A percentile compares a stretch with the other conserved stretches of the same genome.
Conservation (phyloP, 495 filamentous ascomycete species). For the Bathelium albidoporum region DNA sequence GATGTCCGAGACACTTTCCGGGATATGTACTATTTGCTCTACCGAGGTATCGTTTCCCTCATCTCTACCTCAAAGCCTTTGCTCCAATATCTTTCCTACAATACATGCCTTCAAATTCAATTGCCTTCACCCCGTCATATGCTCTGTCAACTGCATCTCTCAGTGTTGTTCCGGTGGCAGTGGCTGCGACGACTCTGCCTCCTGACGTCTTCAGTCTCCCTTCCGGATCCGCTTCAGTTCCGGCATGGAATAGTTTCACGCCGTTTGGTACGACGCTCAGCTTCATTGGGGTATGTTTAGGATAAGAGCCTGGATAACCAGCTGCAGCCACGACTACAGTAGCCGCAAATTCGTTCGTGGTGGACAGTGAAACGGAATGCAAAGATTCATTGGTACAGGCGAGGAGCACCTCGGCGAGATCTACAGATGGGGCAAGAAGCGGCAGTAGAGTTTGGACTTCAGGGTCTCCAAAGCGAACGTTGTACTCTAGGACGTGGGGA, state of each 20-base stretch:
- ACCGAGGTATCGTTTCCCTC: no score
- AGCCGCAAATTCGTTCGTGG: constrained; percentile 60
- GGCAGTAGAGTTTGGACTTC: constrained; percentile 90
- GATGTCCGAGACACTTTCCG: no score
- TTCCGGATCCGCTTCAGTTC: constrained; percentile 53
- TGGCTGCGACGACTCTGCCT: constrained; percentile 85
- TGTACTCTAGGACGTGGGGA: constrained; percentile 89
- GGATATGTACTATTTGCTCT: no score
- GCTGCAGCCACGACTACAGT: constrained; percentile 91
- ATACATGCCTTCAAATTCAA: constrained; percentile 84
- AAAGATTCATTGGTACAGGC: constrained; percentile 73
- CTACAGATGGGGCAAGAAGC: constrained; percentile 58
- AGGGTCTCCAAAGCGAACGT: constrained; percentile 91
- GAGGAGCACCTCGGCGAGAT: constrained; percentile 83
- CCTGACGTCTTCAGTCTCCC: constrained; percentile 63
- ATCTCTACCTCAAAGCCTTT: constrained; percentile 20
- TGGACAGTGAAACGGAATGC: constrained; percentile 54
- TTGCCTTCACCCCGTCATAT: constrained; percentile 66
- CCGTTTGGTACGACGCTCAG: constrained; percentile 36
- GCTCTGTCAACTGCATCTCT: constrained; percentile 74
- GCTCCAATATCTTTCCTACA: constrained; percentile 82
- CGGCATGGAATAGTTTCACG: constrained; percentile 67
- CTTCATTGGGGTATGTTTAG: constrained; percentile 68
- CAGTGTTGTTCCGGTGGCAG: constrained; percentile 62
- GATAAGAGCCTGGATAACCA: constrained; percentile 88